Base-by-base conservation (phyloP, 2,329 filamentous ascomycete species). In the Alternaria triticina region DNA sequence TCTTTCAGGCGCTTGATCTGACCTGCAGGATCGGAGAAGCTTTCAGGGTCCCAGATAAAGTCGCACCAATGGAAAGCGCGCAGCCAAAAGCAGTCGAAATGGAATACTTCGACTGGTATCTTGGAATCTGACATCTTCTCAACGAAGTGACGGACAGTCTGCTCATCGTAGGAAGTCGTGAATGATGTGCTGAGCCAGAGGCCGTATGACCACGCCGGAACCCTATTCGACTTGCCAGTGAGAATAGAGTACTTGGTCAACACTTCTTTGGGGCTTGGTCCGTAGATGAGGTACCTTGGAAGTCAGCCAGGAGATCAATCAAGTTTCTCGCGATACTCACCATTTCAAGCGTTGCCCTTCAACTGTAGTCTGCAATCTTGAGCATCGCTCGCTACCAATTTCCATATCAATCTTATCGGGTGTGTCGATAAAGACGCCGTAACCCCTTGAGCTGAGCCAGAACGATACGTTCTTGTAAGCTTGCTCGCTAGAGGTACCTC, bases 11-110 rank as follows among this genome's bases (percentile, higher is more conserved):
- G 85, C 8, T 83, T 75, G 64, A 93, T 88, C 71, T 90, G 89
- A 0, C 84, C 87, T 54, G 85, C 84, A 1, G 90, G 88, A 66
- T 93, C 89, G 0, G 90, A 89, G 78, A 93, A 93, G 69, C 86
- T 86, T 50, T 89, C 86, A 1, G 85, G 81, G 71, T 91, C 89
- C 80, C 92, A 93, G 54, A 89, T 84, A 67, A 93, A 92, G 76
- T 92, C 90, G 62, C 89, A 91, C 90, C 90, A 93, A 59, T 88
- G 87, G 74, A 91, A 92, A 2, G 88, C 89, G 65, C 89, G 89
- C 84, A 93, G 89, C 90, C 90, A 93, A 84, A 92, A 93, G 77
- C 88, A 91, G 75, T 93, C 90, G 67, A 90, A 93, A 77, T 93
- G 91, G 78, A 93, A 92, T 4, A 92, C 89, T 40, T 90, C 87